These are phyloP conservation scores for Cryptosporidium muris DNA, from an alignment of 169 alveolate species.

Conservation along the genomic window DNA sequence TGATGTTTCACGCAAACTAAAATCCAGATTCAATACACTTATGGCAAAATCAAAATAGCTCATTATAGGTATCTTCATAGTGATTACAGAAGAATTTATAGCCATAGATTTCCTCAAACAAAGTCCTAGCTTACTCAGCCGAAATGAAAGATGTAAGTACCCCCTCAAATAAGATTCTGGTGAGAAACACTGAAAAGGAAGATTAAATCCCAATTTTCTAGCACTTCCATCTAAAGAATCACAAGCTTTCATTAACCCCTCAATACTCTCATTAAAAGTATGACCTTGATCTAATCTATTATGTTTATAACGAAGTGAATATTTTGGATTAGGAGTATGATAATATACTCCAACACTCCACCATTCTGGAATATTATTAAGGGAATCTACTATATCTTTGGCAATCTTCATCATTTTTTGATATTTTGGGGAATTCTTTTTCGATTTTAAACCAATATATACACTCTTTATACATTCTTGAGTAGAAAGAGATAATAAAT, in stretches of 20 bases:
- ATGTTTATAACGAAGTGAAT: conserved; percentile 24
- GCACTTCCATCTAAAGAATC: conserved; percentile 43
- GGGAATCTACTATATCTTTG: conserved; percentile 13
- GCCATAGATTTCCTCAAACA: conserved; percentile 49
- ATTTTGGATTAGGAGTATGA: conserved; percentile 22
- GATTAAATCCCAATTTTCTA: conserved; percentile 20
- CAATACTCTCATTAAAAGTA: conserved; percentile 58
- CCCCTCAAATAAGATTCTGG: conserved; percentile 68
- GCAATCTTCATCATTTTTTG: conserved; percentile 21
- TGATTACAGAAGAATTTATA: conserved; percentile 12
- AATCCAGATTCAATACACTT: conserved; percentile 16
- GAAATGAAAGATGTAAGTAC: conserved; percentile 42
- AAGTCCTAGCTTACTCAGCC: conserved; percentile 38
- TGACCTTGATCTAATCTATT: conserved; percentile 52
- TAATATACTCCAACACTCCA: conserved; percentile 51
- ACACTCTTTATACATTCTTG: conserved; percentile 31
- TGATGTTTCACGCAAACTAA: background rate
- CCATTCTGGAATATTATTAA: conserved; percentile 55
- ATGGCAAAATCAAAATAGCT: conserved; percentile 60
- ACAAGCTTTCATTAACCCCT: conserved; percentile 51
- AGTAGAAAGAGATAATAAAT: conserved; percentile 24
- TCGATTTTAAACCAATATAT: conserved; percentile 34
- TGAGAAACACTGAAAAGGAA: conserved; percentile 32
- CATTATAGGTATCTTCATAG: background rate
- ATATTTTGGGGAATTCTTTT: conserved; percentile 39